Percentiles rank a stretch among this genome's conserved stretches.
These are phyloP conservation scores for Hyaloscypha hepaticicola DNA, from an alignment of 495 filamentous ascomycete genomes.

Conservation along the genomic window DNA sequence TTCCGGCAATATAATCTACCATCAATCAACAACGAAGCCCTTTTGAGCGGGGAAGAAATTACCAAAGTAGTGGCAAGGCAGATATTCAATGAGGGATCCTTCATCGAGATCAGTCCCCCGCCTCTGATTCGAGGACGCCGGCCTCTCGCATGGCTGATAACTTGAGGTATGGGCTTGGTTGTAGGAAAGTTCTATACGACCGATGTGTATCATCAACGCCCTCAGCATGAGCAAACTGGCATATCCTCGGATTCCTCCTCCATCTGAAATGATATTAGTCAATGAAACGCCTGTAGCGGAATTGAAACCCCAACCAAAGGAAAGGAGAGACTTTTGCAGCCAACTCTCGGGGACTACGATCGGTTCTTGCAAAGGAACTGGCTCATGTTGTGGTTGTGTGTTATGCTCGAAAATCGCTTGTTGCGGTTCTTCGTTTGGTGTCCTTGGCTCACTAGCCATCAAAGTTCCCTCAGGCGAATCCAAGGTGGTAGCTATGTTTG, in stretches of 20 bases:
- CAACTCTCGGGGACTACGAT: neutral
- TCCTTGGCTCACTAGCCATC: neutral
- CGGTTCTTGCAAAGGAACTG: neutral
- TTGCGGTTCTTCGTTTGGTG: neutral
- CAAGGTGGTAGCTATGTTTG: neutral
- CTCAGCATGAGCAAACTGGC: neutral
- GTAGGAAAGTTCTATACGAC: neutral
- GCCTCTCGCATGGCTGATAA: neutral
- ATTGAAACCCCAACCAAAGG: neutral
- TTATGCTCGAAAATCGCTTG: neutral
- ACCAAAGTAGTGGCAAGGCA: constrained; percentile 11
- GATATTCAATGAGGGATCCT: neutral
- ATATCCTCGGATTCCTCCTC: constrained; percentile 9
- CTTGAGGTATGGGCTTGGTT: neutral
- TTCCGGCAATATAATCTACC: neutral
- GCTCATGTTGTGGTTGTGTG: neutral
- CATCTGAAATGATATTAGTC: neutral
- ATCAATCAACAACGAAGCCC: neutral
- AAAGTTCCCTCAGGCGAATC: neutral
- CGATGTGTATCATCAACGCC: neutral
- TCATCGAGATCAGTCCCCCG: neutral
- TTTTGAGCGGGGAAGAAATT: neutral
- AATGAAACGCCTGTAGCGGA: neutral
- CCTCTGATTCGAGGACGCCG: neutral
- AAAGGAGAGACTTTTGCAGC: neutral